A percentile compares a stretch with the other conserved stretches of the same genome.
These are phyloP conservation scores for Nannizzia gypsea DNA, from an alignment of 2,329 filamentous ascomycete genomes.

Conservation along the genomic window DNA sequence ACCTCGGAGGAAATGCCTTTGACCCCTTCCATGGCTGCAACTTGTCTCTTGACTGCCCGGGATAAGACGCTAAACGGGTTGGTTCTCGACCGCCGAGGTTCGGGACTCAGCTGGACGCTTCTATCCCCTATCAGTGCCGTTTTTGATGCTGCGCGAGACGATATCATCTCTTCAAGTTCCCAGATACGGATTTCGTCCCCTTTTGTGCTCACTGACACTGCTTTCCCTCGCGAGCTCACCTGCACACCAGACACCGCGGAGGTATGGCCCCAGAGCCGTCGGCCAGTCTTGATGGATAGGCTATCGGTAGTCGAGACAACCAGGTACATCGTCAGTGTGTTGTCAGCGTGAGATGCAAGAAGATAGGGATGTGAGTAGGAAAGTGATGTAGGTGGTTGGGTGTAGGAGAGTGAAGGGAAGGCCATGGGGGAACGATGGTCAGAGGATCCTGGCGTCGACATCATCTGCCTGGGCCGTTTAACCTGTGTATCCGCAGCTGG, in stretches of 20 bases:
- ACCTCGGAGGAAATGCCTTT: conserved; percentile 8
- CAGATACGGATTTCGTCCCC: conserved; percentile 74
- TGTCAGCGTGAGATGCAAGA: conserved; percentile 71
- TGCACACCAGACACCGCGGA: conserved; percentile 78
- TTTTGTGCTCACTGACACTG: conserved; percentile 73
- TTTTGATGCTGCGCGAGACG: conserved; percentile 34
- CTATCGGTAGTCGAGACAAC: conserved; percentile 58
- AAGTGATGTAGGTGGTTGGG: conserved; percentile 47
- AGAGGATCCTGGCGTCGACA: not conserved
- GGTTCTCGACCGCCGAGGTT: conserved; percentile 11
- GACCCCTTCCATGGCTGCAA: not conserved
- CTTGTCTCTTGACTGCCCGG: not conserved
- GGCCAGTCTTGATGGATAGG: conserved; percentile 60
- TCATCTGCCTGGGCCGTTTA: not conserved
- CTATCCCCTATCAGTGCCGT: conserved; percentile 35
- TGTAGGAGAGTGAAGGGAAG: conserved; percentile 4
- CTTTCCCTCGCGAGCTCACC: conserved; percentile 73
- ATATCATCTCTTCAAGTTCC: conserved; percentile 67
- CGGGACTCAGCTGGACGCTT: conserved; percentile 44
- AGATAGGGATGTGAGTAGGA: conserved; percentile 77
- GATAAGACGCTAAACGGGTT: not conserved
- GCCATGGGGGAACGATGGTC: not conserved
- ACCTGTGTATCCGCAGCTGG: not conserved
- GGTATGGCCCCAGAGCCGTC: conserved; percentile 80
- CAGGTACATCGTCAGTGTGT: conserved; percentile 71